These are phyloP conservation scores for Oryza meridionalis DNA, from an alignment of 176 grass and related monocot species.

Conservation along the genomic window DNA sequence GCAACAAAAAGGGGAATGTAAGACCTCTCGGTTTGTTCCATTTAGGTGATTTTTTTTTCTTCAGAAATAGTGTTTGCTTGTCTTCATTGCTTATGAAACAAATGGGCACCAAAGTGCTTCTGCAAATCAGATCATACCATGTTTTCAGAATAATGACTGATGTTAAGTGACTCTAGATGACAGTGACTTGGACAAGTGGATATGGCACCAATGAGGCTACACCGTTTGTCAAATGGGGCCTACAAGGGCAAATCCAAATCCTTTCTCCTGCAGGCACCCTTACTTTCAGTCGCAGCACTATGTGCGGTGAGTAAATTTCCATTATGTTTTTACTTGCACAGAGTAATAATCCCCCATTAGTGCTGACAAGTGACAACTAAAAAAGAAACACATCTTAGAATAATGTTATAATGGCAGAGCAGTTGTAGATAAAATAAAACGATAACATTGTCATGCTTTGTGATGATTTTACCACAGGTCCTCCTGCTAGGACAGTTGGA, in stretches of 20 bases:
- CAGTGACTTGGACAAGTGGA: slow-evolving; percentile 95
- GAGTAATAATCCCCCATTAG: background rate
- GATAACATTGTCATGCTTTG: slow-evolving; percentile 16
- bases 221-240: slow-evolving; percentile 84
- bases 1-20: background rate
- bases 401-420: background rate
- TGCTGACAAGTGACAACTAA: background rate
- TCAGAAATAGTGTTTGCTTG: slow-evolving; percentile 17
- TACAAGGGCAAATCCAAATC: slow-evolving; percentile 53
- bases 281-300: slow-evolving; percentile 66
- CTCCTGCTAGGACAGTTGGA: slow-evolving; percentile 90
- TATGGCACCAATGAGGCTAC: slow-evolving; percentile 69
- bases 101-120: background rate
- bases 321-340: slow-evolving; percentile 8
- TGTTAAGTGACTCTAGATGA: slow-evolving; percentile 66
- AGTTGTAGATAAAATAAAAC: slow-evolving; percentile 9
- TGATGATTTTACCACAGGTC: slow-evolving; percentile 50
- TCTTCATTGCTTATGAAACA: background rate
- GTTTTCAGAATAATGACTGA: slow-evolving; percentile 20
- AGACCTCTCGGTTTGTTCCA: slow-evolving; percentile 2
- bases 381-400: background rate
- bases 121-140: background rate
- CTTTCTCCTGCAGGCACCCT: slow-evolving; percentile 80
- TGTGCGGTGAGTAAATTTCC: slow-evolving; percentile 76
- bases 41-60: slow-evolving; percentile 20